These are phyloP conservation scores for Vitis rupestris DNA, from an alignment of 164 flowering plant genomes.

Conservation along the genomic window DNA sequence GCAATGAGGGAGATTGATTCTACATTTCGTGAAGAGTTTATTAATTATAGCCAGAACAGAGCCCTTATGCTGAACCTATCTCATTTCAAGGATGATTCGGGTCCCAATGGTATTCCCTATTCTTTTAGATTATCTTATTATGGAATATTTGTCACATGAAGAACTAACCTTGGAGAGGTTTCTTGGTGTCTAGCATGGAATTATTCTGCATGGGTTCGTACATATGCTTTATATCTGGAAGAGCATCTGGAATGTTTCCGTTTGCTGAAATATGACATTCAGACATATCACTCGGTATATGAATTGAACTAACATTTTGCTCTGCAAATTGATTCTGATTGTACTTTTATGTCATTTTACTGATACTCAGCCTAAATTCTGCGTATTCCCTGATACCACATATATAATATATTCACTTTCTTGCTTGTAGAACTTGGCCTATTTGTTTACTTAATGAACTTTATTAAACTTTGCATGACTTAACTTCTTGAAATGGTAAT, in stretches of 20 bases:
- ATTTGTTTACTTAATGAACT: too few relatives aligned
- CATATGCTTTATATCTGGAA: constrained; percentile 54
- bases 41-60: constrained; percentile 29
- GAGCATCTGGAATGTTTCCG: constrained; percentile 55
- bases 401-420: too few relatives aligned
- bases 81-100: constrained; percentile 59
- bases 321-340: too few relatives aligned
- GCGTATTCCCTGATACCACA: too few relatives aligned
- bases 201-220: constrained; percentile 62
- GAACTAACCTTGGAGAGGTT: background rate
- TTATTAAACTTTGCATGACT: too few relatives aligned
- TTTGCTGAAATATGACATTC: constrained; percentile 49
- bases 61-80: constrained; percentile 44
- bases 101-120: constrained; percentile 43
- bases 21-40: constrained; percentile 46
- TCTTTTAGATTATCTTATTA: background rate
- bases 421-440: too few relatives aligned
- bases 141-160: background rate
- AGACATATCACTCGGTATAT: constrained; percentile 37
- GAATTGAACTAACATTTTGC: background rate
- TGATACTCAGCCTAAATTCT: too few relatives aligned
- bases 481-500: too few relatives aligned
- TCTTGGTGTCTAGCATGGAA: constrained; percentile 50
- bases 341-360: background rate
- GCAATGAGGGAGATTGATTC: constrained; percentile 56